Percentiles rank a stretch among this genome's conserved stretches.
phyloP scores from a whole-genome alignment of 306 rosid genomes.

The Quercus bicolor region DNA sequence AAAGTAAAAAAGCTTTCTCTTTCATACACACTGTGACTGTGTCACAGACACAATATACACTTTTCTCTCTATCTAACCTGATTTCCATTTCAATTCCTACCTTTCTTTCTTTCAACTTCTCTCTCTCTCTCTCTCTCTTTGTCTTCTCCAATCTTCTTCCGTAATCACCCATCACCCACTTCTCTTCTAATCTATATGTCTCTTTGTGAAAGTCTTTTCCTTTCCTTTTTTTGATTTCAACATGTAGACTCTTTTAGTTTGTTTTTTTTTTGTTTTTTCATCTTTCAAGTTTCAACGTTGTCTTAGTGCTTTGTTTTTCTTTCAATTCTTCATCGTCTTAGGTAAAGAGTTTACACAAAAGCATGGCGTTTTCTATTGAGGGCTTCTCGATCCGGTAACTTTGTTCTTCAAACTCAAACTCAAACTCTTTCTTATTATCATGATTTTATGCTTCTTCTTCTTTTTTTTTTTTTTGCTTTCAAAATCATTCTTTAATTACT shows the following conservation, averaged over 20 bases:
- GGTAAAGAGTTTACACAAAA: neutral
- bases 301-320: neutral
- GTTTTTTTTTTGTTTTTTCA: neutral
- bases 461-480: neutral
- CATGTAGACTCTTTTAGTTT: neutral
- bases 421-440: neutral
- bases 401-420: neutral
- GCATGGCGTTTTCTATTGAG: constrained; percentile 58
- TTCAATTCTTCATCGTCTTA: neutral
- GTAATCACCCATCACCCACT: too few species aligned
- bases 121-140: constrained; percentile 1
- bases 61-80: too few species aligned
- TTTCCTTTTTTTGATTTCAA: neutral
- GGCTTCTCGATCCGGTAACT: constrained; percentile 87
- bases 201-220: neutral
- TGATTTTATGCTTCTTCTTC: neutral
- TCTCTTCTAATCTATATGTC: neutral
- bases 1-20: too few species aligned
- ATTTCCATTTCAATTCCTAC: too few species aligned
- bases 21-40: too few species aligned
- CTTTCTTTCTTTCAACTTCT: neutral
- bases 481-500: neutral
- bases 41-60: too few species aligned
- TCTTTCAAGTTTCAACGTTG: neutral
- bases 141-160: constrained; percentile 5